Percentiles rank a stretch among this genome's conserved stretches.
phyloP scores from a whole-genome alignment of 257 asterid species.

The Mitragyna speciosa region DNA sequence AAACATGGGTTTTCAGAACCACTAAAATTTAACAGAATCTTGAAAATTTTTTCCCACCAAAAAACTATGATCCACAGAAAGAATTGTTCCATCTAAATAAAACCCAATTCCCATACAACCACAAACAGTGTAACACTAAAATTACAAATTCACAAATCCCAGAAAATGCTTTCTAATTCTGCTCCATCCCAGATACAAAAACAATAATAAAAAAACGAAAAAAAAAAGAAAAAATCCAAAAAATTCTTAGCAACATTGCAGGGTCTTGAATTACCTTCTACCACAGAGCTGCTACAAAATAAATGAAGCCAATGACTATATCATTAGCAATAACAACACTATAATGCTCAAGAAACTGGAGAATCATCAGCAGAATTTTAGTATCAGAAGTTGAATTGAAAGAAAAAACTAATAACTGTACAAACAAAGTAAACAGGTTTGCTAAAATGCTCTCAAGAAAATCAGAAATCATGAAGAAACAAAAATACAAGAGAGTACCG shows the following conservation, averaged over 20 bases:
- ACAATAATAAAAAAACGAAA: neutral
- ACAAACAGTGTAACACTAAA: neutral
- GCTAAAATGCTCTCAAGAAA: neutral
- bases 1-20: conserved; percentile 5
- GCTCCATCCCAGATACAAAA: neutral
- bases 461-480: neutral
- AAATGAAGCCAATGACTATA: neutral
- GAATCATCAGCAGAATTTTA: conserved; percentile 6
- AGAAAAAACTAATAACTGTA: neutral
- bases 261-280: neutral
- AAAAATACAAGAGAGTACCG: neutral
- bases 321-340: too few relatives aligned
- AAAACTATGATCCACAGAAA: neutral
- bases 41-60: neutral
- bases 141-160: neutral
- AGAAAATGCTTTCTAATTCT: neutral
- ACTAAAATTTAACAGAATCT: neutral
- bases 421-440: too few relatives aligned
- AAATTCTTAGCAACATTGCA: neutral
- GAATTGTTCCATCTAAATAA: neutral
- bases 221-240: neutral
- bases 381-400: neutral
- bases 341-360: neutral
- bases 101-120: neutral
- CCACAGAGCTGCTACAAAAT: neutral